Percentiles rank a stretch among this genome's conserved stretches.
phyloP scores from a whole-genome alignment of 306 rosid species.

The Psophocarpus tetragonolobus region DNA sequence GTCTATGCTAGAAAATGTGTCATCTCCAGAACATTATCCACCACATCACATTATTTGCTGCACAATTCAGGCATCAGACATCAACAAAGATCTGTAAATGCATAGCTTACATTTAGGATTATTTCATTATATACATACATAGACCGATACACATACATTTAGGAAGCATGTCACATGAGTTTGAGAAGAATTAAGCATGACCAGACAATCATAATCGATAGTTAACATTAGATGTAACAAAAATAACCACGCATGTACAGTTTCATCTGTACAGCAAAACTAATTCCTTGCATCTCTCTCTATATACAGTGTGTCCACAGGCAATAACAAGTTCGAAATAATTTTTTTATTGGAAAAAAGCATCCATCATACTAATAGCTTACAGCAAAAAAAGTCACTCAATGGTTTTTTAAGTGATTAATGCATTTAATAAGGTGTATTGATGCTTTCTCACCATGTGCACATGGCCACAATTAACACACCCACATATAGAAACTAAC shows the following conservation, averaged over 20 bases:
- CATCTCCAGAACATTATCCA: background rate
- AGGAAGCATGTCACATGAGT: background rate
- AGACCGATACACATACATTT: too few relatives aligned
- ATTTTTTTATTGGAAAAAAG: background rate
- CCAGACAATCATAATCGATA: too few relatives aligned
- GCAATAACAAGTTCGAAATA: background rate
- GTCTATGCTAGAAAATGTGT: background rate
- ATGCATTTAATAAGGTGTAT: background rate
- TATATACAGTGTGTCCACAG: background rate
- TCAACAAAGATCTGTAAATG: background rate
- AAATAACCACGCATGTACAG: too few relatives aligned
- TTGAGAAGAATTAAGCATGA: background rate
- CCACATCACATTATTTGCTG: constrained; percentile 9
- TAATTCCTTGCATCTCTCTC: too few relatives aligned
- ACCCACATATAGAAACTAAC: background rate
- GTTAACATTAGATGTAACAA: too few relatives aligned
- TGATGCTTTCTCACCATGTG: background rate
- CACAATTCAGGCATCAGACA: background rate
- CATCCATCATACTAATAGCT: background rate
- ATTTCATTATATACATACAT: constrained; percentile 19
- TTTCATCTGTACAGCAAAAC: too few relatives aligned
- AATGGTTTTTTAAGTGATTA: background rate
- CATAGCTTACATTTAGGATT: background rate
- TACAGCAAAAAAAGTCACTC: background rate
- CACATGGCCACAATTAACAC: background rate